Conservation (phyloP, 2,329 filamentous ascomycete genomes). For the Shiraia bambusicola region DNA sequence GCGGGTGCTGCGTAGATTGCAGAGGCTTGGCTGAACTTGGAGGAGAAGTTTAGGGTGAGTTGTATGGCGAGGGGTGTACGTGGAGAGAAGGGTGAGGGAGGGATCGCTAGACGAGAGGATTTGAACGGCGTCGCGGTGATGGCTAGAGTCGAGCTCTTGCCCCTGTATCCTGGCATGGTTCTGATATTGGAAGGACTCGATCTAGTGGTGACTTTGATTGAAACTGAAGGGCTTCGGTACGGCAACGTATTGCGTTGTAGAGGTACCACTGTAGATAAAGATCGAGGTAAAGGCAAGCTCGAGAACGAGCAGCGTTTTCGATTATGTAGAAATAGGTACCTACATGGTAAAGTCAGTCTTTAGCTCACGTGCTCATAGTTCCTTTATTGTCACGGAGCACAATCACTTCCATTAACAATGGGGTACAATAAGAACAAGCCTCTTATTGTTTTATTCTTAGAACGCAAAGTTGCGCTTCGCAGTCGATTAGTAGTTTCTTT, state of each 20-base stretch:
- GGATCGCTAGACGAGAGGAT: constrained; percentile 47
- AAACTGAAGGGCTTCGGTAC: not conserved
- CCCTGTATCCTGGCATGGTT: not conserved
- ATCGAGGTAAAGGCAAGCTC: too few species aligned
- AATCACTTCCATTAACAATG: too few species aligned
- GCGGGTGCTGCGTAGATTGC: constrained; percentile 20
- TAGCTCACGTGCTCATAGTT: not conserved
- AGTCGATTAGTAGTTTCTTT: too few species aligned
- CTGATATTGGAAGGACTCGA: constrained; percentile 39
- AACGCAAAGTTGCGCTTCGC: too few species aligned
- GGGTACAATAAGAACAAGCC: too few species aligned
- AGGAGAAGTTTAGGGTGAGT: constrained; percentile 5
- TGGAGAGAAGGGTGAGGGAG: constrained; percentile 49
- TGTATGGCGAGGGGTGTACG: constrained; percentile 21
- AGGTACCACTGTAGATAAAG: too few species aligned
- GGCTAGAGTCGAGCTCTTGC: constrained; percentile 1
- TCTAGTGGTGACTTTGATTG: constrained; percentile 22
- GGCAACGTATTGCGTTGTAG: too few species aligned
- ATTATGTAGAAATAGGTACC: too few species aligned
- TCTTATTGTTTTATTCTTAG: too few species aligned
- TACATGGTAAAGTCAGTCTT: too few species aligned
- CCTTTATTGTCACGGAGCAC: too few species aligned
- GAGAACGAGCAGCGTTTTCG: too few species aligned
- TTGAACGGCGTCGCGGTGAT: constrained; percentile 47
- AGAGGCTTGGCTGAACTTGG: constrained; percentile 2